Evolutionary conservation across 805 yeast species (phyloP).

Genomic region (Komagataella kurtzmanii): DNA sequence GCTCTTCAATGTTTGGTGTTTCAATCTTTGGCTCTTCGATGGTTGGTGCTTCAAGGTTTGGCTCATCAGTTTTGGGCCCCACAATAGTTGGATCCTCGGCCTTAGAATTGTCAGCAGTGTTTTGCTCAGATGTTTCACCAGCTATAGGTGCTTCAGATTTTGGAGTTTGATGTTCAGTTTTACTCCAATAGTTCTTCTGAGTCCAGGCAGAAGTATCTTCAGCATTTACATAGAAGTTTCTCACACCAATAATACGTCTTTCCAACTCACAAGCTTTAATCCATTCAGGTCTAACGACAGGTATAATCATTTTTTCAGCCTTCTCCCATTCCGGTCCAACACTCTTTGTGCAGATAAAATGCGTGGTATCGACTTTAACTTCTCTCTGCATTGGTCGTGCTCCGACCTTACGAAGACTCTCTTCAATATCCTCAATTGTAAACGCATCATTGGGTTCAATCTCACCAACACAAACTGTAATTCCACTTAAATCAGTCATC

Average conservation of each 20-base stretch:
- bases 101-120: background rate
- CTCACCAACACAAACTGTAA: constrained; percentile 82
- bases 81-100: constrained; percentile 1
- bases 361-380: constrained; percentile 87
- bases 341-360: constrained; percentile 67
- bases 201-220: constrained; percentile 26
- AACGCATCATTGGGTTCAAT: constrained; percentile 41
- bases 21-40: constrained; percentile 2
- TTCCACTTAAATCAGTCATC: constrained; percentile 91
- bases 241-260: constrained; percentile 83
- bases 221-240: constrained; percentile 65
- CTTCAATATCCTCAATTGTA: constrained; percentile 43
- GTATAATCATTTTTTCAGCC: constrained; percentile 80
- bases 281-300: constrained; percentile 95
- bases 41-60: constrained; percentile 3
- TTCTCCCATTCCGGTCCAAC: constrained; percentile 59
- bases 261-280: constrained; percentile 85
- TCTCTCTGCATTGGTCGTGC: constrained; percentile 65
- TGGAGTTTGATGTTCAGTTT: background rate
- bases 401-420: constrained; percentile 55
- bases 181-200: constrained; percentile 28
- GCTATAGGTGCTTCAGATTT: background rate
- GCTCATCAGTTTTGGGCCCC: background rate
- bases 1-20: constrained; percentile 4
- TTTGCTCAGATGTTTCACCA: background rate